Conservation (phyloP, 1,284 basidiomycete species). For the Papiliotrema fonsecae region DNA sequence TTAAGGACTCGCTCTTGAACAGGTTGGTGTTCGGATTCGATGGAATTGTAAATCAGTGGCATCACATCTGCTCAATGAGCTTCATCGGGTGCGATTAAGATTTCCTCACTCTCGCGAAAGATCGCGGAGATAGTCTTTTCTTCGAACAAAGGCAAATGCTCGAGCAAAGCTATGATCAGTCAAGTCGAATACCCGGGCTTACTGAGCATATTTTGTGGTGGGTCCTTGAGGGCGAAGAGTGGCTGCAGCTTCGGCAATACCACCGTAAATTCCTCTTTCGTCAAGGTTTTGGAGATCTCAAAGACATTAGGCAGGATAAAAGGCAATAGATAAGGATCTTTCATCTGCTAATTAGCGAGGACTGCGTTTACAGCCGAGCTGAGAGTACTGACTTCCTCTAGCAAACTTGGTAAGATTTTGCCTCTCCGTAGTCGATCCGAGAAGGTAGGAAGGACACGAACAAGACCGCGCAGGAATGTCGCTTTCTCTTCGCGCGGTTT, state of each 20-base stretch:
- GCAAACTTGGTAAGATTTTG: conserved; percentile 89
- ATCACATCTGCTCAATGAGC: conserved; percentile 64
- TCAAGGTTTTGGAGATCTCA: conserved; percentile 73
- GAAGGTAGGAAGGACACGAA: conserved; percentile 76
- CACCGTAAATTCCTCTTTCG: conserved; percentile 72
- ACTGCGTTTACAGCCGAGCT: neutral
- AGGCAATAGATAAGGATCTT: conserved; percentile 82
- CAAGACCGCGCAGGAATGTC: conserved; percentile 87
- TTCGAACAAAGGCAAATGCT: conserved; percentile 82
- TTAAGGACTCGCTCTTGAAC: conserved; percentile 90
- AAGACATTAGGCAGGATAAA: conserved; percentile 99
- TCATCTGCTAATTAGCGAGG: conserved; percentile 62
- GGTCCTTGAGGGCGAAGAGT: conserved; percentile 85
- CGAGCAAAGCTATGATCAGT: conserved; percentile 59
- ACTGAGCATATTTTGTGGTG: conserved; percentile 91
- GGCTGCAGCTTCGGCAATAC: conserved; percentile 83
- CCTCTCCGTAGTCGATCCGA: conserved; percentile 78
- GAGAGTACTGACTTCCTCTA: conserved; percentile 84
- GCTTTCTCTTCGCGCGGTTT: conserved; percentile 94
- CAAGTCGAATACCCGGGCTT: conserved; percentile 7
- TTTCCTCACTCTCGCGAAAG: conserved; percentile 76
- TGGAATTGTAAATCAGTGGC: conserved; percentile 87
- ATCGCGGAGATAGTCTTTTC: conserved; percentile 79
- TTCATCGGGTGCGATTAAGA: neutral
- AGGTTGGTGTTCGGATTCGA: conserved; percentile 83